Conservation (phyloP, 345 rosid species). For the Salix purpurea region DNA sequence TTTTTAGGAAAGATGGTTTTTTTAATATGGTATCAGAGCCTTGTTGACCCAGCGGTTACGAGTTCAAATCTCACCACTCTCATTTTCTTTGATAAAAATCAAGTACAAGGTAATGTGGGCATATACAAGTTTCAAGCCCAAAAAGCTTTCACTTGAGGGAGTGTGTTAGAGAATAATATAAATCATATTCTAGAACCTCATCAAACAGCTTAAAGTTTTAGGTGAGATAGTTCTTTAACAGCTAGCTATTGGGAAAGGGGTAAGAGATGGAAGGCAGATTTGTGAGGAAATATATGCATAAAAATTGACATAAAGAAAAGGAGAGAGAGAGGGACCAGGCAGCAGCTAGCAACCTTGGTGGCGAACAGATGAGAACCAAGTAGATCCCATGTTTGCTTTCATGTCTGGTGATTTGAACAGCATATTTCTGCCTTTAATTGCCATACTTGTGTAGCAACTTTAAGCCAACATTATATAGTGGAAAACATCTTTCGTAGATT, state of each 20-base stretch:
- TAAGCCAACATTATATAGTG: conserved; percentile 53
- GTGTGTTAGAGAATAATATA: no score
- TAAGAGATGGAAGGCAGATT: neutral
- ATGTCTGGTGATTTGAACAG: conserved; percentile 51
- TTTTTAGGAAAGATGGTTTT: rapidly evolving
- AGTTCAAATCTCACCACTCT: rapidly evolving
- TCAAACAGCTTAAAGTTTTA: no score
- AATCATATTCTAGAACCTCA: rapidly evolving
- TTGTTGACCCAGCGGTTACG: rapidly evolving
- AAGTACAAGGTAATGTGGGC: no score
- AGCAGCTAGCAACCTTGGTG: conserved; percentile 42
- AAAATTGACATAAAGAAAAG: conserved; percentile 6
- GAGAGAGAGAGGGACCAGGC: conserved; percentile 17
- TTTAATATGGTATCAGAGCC: rapidly evolving
- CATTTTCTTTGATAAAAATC: no score
- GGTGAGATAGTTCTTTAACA: no score
- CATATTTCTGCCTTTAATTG: conserved; percentile 32
- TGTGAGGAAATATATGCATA: neutral
- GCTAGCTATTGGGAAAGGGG: neutral
- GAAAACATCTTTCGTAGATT: conserved; percentile 42
- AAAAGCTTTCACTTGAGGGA: no score
- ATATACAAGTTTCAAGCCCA: no score
- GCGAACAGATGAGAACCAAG: conserved; percentile 47
- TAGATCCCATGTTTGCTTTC: conserved; percentile 46
- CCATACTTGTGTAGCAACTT: conserved; percentile 31